Conservation (phyloP, 129 eudicot genomes). For the Scalesia atractyloides region DNA sequence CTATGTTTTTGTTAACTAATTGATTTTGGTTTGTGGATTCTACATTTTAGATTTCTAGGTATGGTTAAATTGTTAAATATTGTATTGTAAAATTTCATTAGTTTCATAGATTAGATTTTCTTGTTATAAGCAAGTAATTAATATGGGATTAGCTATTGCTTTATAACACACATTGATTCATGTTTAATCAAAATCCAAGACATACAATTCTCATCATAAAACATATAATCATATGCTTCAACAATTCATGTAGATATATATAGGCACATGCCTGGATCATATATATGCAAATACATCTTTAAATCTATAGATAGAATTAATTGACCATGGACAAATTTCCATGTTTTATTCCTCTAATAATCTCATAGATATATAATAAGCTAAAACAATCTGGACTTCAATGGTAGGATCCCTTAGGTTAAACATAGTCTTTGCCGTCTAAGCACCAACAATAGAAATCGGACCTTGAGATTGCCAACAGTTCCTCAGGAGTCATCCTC, state of each 20-base stretch:
- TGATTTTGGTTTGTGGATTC: too few relatives aligned
- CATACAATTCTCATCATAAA: not conserved
- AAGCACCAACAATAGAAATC: conserved; percentile 99
- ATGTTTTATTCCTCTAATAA: conserved; percentile 28
- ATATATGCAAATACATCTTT: conserved; percentile 15
- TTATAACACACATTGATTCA: not conserved
- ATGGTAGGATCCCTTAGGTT: conserved; percentile 10
- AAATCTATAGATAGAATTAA: not conserved
- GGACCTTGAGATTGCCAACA: conserved; percentile 74
- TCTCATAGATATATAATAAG: conserved; percentile 10
- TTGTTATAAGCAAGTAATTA: not conserved
- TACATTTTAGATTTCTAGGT: too few relatives aligned
- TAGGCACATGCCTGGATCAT: not conserved
- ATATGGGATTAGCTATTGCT: not conserved
- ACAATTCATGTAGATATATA: conserved; percentile 5
- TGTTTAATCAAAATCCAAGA: not conserved
- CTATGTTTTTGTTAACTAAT: too few relatives aligned
- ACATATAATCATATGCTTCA: not conserved
- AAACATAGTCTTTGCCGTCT: conserved; percentile 51
- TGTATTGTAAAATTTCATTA: too few relatives aligned
- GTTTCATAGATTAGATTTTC: too few relatives aligned
- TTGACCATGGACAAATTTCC: conserved; percentile 18
- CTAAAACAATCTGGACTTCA: conserved; percentile 7
- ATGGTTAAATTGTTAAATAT: too few relatives aligned
- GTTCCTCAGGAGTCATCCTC: conserved; percentile 80